These are phyloP conservation scores for Cryptococcus wingfieldii DNA, from an alignment of 1,284 basidiomycete genomes.

Conservation along the genomic window DNA sequence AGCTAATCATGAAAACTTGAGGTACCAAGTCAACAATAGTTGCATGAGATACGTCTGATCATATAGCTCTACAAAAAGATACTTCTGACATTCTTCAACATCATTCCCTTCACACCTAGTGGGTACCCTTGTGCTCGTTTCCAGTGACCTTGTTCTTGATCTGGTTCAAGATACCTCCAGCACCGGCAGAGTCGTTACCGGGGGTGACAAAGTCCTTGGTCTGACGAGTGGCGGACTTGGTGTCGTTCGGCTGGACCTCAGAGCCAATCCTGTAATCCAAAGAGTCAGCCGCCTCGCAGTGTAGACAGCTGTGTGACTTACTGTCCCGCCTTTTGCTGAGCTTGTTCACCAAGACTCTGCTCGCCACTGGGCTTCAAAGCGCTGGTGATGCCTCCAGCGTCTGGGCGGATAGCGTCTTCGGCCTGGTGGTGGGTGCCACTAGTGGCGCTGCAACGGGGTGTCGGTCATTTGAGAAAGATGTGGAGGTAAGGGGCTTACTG, in stretches of 20 bases:
- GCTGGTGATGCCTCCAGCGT: conserved; percentile 2
- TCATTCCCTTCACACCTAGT: background rate
- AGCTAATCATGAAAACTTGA: too few relatives aligned
- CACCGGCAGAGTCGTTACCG: conserved; percentile 16
- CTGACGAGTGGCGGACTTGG: conserved; percentile 12
- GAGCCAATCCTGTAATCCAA: conserved; percentile 5
- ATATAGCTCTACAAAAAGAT: too few relatives aligned
- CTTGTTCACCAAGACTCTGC: conserved; percentile 7
- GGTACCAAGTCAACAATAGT: too few relatives aligned
- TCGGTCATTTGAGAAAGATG: background rate
- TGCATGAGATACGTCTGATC: too few relatives aligned
- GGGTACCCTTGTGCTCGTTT: background rate
- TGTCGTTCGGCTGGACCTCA: conserved; percentile 14
- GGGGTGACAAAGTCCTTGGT: conserved; percentile 14
- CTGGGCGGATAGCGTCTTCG: conserved; percentile 13
- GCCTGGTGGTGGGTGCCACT: conserved; percentile 9
- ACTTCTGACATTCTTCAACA: too few relatives aligned
- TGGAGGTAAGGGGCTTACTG: conserved; percentile 10
- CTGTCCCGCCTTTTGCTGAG: conserved; percentile 13
- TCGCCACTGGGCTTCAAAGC: conserved; percentile 12
- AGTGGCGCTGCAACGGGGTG: conserved; percentile 1
- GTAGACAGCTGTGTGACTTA: conserved; percentile 1
- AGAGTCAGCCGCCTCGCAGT: background rate
- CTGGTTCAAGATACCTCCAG: conserved; percentile 6
- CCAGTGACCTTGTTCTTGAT: conserved; percentile 1